Conservation (phyloP, 2,329 filamentous ascomycete species). For the Rutstroemia sp. region DNA sequence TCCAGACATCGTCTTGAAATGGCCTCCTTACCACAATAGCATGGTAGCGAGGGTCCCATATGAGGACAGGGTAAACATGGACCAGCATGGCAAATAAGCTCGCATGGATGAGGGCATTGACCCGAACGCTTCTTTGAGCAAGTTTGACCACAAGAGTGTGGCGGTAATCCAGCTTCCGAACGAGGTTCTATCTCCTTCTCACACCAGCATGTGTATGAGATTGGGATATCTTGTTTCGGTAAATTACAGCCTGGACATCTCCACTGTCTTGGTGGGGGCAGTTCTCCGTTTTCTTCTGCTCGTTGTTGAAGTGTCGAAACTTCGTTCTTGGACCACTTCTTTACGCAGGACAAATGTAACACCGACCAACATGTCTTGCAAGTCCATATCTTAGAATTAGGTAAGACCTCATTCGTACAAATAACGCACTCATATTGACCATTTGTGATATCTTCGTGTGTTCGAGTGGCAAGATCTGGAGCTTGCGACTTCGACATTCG, state of each 20-base stretch:
- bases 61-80: slow-evolving; percentile 82
- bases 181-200: slow-evolving; percentile 79
- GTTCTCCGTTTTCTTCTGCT: slow-evolving; percentile 45
- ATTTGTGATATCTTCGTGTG: slow-evolving; percentile 75
- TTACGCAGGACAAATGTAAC: slow-evolving; percentile 80
- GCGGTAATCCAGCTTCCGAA: slow-evolving; percentile 68
- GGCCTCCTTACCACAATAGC: slow-evolving; percentile 78
- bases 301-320: slow-evolving; percentile 50
- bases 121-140: slow-evolving; percentile 68
- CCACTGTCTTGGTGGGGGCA: slow-evolving; percentile 58
- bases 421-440: slow-evolving; percentile 96
- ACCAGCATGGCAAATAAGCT: slow-evolving; percentile 82
- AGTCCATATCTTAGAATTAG: slow-evolving; percentile 79
- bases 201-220: slow-evolving; percentile 84
- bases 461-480: slow-evolving; percentile 39
- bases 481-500: slow-evolving; percentile 39
- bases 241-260: slow-evolving; percentile 93
- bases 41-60: slow-evolving; percentile 75
- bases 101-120: slow-evolving; percentile 83
- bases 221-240: slow-evolving; percentile 65
- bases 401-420: slow-evolving; percentile 76
- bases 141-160: slow-evolving; percentile 91
- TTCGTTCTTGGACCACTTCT: slow-evolving; percentile 84
- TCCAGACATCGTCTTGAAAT: slow-evolving; percentile 69
- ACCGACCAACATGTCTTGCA: slow-evolving; percentile 92